These are phyloP conservation scores for Amanita rubescens DNA, from an alignment of 768 basidiomycete genomes.

Conservation along the genomic window DNA sequence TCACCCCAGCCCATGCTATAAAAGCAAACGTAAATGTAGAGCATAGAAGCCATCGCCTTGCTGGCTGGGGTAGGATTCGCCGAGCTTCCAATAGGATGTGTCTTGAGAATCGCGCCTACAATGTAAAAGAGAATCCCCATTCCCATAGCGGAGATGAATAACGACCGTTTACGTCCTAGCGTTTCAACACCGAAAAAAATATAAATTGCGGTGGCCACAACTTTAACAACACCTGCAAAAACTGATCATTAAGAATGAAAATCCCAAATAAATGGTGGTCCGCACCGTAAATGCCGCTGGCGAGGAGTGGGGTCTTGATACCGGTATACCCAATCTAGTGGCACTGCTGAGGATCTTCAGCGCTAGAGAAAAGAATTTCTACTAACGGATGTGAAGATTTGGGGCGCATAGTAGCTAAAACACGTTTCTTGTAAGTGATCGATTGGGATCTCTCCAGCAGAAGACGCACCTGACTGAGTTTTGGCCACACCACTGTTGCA, in stretches of 20 bases:
- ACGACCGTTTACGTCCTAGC: conserved; percentile 59
- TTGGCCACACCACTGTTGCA: conserved; percentile 83
- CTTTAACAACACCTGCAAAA: conserved; percentile 45
- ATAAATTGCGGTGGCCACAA: conserved; percentile 58
- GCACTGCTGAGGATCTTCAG: conserved; percentile 1
- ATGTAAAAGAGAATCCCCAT: conserved; percentile 82
- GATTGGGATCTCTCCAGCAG: background rate
- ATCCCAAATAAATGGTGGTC: background rate
- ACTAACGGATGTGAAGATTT: conserved; percentile 60
- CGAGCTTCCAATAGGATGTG: conserved; percentile 49
- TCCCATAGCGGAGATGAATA: conserved; percentile 68
- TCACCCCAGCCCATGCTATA: conserved; percentile 83
- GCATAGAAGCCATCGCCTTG: conserved; percentile 79
- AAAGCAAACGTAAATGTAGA: conserved; percentile 84
- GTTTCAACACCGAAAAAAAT: conserved; percentile 62
- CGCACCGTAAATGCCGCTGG: conserved; percentile 59
- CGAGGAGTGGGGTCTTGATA: conserved; percentile 53
- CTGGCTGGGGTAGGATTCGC: conserved; percentile 44
- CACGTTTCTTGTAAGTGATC: background rate
- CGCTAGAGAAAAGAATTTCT: background rate
- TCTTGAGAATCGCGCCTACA: conserved; percentile 78
- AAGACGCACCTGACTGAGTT: conserved; percentile 55
- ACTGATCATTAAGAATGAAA: background rate
- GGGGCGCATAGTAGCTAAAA: conserved; percentile 60
- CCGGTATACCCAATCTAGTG: conserved; percentile 59